phyloP scores from a whole-genome alignment of 129 eudicot species.

The Lonicera japonica region DNA sequence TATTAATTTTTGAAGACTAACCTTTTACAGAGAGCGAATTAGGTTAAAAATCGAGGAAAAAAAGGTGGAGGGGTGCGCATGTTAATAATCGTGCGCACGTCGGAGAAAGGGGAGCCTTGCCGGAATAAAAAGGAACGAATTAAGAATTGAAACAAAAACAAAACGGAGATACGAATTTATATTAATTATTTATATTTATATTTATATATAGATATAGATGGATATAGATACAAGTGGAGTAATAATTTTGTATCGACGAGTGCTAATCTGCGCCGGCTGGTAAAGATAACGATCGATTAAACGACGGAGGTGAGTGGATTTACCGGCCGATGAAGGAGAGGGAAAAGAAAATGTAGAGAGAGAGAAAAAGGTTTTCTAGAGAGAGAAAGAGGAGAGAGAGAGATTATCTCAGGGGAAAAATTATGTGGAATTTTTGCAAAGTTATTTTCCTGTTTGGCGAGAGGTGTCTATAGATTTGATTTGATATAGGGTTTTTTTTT shows the following conservation, averaged over 20 bases:
- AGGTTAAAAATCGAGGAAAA: constrained; percentile 15
- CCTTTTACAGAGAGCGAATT: constrained; percentile 17
- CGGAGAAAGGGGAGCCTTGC: constrained; percentile 20
- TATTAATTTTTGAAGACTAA: constrained; percentile 20
- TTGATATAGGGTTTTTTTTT: not conserved
- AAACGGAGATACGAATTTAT: too few species aligned
- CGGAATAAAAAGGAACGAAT: constrained; percentile 5
- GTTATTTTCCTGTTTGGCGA: constrained; percentile 30
- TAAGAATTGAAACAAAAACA: too few species aligned
- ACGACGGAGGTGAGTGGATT: constrained; percentile 26
- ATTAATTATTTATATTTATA: not conserved
- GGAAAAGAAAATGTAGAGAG: not conserved
- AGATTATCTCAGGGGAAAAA: constrained; percentile 10
- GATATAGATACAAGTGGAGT: not conserved
- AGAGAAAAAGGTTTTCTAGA: constrained; percentile 10
- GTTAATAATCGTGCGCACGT: constrained; percentile 30
- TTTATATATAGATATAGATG: too few species aligned
- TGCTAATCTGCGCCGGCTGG: constrained; percentile 5
- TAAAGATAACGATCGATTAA: constrained; percentile 6
- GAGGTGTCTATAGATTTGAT: constrained; percentile 4
- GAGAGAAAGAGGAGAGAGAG: constrained; percentile 7
- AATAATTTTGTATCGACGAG: constrained; percentile 14
- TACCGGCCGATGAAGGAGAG: constrained; percentile 25
- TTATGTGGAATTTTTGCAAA: constrained; percentile 24
- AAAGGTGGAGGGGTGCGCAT: constrained; percentile 17